Base-by-base conservation (phyloP, 441 rosid species). In the Croton laevigatus region DNA sequence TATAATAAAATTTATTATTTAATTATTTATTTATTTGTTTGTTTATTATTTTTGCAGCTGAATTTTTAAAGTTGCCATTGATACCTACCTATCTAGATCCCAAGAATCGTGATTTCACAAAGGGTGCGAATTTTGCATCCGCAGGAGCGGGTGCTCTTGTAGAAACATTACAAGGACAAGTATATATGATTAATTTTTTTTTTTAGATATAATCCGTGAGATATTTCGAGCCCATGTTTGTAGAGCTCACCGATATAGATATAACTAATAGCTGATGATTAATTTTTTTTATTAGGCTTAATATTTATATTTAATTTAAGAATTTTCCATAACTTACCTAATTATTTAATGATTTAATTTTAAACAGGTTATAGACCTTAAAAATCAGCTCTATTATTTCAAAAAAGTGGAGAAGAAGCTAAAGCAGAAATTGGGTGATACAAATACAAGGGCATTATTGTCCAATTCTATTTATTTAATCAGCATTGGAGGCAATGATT, bases 311-410 rank as follows among this genome's bases (percentile, higher is more conserved):
- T 10, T 1, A 10, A 20, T 9, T 0, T 62, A 0, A 3, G 1
- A 6, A 5, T 20, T 22, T 14, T 45, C 2, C 6, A 5, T 44
- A 3, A 3, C 3, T 37, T 36, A 0, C 20, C 0, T 46, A 23
- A n/a, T 14, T 51, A 17, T 16, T 55, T 7, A n/a, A n/a, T n/a
- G n/a, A n/a, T 64, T 16, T 13, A 5, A 12, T 9, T 1, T 11
- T 2, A n/a, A 1, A 16, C 8, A 54, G 71, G 62, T 73, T 67
- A 48, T 73, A 11, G 62, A 73, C 68, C 75, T 80, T 22, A 55
- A 69, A 67, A 62, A 65, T 12, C 80, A 80, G 54, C 19, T 80
- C 23, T 11, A 48, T 62, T 58, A 71, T 65, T 80, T 80, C 59
- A 75, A 76, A 74, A 38, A 67, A 36, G 76, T 74, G 40, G 34